Conservation (phyloP, 2,329 filamentous ascomycete species). For the Epichloe gansuensis region DNA sequence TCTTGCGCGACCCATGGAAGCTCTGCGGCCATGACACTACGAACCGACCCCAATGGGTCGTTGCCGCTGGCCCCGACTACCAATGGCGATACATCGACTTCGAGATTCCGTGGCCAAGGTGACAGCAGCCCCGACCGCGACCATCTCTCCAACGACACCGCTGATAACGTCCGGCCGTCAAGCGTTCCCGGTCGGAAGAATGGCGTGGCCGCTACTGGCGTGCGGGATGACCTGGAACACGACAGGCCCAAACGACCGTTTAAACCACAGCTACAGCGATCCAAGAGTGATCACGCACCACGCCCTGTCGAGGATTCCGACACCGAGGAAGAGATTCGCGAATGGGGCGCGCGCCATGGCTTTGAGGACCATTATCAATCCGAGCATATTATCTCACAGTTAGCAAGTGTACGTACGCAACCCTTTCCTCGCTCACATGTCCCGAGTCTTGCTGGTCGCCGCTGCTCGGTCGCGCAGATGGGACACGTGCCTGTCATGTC, state of each 20-base stretch:
- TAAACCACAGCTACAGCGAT: slow-evolving; percentile 42
- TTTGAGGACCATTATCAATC: slow-evolving; percentile 90
- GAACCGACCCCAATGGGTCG: slow-evolving; percentile 21
- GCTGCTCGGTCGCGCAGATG: slow-evolving; percentile 4
- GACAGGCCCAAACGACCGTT: slow-evolving; percentile 25
- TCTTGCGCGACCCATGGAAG: slow-evolving; percentile 12
- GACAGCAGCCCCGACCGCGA: slow-evolving; percentile 20
- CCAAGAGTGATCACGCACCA: slow-evolving; percentile 43
- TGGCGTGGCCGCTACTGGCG: slow-evolving; percentile 14
- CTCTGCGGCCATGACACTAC: slow-evolving; percentile 20
- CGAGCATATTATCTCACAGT: slow-evolving; percentile 73
- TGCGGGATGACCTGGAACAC: slow-evolving; percentile 21
- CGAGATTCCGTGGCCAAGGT: slow-evolving; percentile 15
- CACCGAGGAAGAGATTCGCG: slow-evolving; percentile 31
- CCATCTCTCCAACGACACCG: slow-evolving; percentile 13
- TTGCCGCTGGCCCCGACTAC: slow-evolving; percentile 15
- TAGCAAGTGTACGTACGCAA: slow-evolving; percentile 55
- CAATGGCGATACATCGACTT: slow-evolving; percentile 19
- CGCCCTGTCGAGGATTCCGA: slow-evolving; percentile 30
- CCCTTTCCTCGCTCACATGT: neutral
- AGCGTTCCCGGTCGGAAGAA: slow-evolving; percentile 34
- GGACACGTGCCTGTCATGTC: slow-evolving; percentile 2
- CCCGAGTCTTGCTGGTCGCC: neutral
- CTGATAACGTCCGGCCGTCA: slow-evolving; percentile 29
- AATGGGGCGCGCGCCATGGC: slow-evolving; percentile 62